These are phyloP conservation scores for Chytridium lagenaria DNA, from an alignment of 371 early-diverging fungal genomes.

Conservation along the genomic window DNA sequence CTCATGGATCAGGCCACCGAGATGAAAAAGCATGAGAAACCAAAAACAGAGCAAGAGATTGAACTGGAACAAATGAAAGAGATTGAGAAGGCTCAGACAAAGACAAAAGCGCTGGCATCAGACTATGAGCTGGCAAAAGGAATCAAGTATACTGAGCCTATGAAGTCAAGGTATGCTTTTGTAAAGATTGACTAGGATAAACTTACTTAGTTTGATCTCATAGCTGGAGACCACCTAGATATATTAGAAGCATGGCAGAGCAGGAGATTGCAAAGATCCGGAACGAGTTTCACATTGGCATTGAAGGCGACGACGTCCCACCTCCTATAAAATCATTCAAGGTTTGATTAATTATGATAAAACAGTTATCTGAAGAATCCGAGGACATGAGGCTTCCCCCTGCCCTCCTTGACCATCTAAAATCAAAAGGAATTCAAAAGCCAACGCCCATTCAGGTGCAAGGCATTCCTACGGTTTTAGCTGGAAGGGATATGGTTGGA, in stretches of 20 bases:
- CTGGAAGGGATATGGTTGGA: constrained; percentile 78
- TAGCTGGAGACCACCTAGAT: constrained; percentile 83
- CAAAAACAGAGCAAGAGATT: constrained; percentile 82
- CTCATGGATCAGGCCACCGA: constrained; percentile 88
- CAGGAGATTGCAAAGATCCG: constrained; percentile 54
- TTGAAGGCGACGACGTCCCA: constrained; percentile 66
- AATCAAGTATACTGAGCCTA: constrained; percentile 82
- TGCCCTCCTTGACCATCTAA: constrained; percentile 55
- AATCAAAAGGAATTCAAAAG: constrained; percentile 52
- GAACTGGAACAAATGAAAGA: constrained; percentile 81
- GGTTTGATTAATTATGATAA: too few relatives aligned
- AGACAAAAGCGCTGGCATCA: constrained; percentile 77
- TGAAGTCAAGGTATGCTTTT: constrained; percentile 70
- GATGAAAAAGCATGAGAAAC: constrained; percentile 67
- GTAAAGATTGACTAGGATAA: neutral
- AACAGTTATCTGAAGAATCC: neutral
- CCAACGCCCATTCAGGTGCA: constrained; percentile 79
- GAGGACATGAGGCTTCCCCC: constrained; percentile 60
- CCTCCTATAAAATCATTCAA: constrained; percentile 65
- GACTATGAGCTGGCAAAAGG: constrained; percentile 88
- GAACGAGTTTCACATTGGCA: constrained; percentile 62
- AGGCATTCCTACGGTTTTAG: constrained; percentile 68
- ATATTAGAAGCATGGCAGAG: constrained; percentile 57
- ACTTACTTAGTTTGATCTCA: neutral
- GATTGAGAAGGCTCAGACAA: constrained; percentile 82